These are phyloP conservation scores for Pythium monospermum DNA, from an alignment of 352 stramenopile species.

Conservation along the genomic window DNA sequence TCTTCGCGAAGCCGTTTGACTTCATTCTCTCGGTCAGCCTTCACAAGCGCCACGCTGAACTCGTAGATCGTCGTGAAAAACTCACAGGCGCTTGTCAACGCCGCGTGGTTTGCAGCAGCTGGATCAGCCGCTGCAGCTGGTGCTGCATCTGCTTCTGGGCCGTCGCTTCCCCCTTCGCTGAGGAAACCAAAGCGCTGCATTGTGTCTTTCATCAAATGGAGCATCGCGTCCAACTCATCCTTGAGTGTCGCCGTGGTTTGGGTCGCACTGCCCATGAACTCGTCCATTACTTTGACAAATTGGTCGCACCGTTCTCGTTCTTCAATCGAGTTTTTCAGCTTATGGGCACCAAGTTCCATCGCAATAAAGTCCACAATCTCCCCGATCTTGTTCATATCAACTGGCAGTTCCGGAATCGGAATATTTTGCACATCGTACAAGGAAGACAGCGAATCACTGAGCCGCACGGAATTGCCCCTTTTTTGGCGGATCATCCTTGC, in stretches of 20 bases:
- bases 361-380: conserved; percentile 60
- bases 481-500: conserved; percentile 65
- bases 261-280: conserved; percentile 45
- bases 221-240: conserved; percentile 39
- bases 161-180: conserved; percentile 29
- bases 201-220: conserved; percentile 44
- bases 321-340: conserved; percentile 74
- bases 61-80: conserved; percentile 77
- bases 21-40: conserved; percentile 74
- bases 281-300: conserved; percentile 62
- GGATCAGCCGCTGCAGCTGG: conserved; percentile 1
- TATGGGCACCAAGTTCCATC: conserved; percentile 56
- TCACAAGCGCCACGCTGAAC: conserved; percentile 71
- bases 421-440: conserved; percentile 79
- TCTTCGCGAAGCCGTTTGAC: conserved; percentile 64
- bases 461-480: conserved; percentile 51
- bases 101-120: conserved; percentile 20
- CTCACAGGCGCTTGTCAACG: conserved; percentile 39
- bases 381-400: conserved; percentile 57
- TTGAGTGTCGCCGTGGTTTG: conserved; percentile 32
- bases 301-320: conserved; percentile 51
- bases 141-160: conserved; percentile 23
- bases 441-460: conserved; percentile 57
- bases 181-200: conserved; percentile 57
- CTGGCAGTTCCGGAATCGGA: conserved; percentile 63